These are phyloP conservation scores for Podila clonocystis DNA, from an alignment of 192 early-diverging fungal species.

Conservation along the genomic window DNA sequence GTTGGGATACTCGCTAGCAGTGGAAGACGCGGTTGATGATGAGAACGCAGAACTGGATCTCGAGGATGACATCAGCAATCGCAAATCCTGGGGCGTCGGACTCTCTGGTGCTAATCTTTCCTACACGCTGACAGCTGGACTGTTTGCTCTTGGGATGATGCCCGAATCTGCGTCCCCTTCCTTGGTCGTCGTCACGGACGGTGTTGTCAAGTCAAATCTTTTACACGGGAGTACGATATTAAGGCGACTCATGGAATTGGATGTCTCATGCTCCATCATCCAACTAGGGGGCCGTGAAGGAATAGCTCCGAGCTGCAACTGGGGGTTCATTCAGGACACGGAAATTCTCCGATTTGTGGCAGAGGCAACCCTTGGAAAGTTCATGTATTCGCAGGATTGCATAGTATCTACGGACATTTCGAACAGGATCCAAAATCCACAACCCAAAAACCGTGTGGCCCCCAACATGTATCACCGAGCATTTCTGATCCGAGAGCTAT, in stretches of 20 bases:
- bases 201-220: conserved; percentile 79
- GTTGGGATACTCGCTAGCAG: conserved; percentile 56
- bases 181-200: conserved; percentile 76
- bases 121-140: conserved; percentile 65
- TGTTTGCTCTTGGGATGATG: conserved; percentile 59
- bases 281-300: conserved; percentile 76
- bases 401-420: conserved; percentile 20
- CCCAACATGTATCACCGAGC: conserved; percentile 64
- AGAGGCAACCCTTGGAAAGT: conserved; percentile 70
- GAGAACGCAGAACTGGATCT: conserved; percentile 47
- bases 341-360: conserved; percentile 78
- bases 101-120: conserved; percentile 64
- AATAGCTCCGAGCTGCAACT: conserved; percentile 73
- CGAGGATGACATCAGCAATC: conserved; percentile 38
- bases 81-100: conserved; percentile 67
- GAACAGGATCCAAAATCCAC: not conserved
- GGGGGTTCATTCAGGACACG: conserved; percentile 82
- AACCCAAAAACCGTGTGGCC: conserved; percentile 8
- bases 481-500: conserved; percentile 58
- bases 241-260: conserved; percentile 67
- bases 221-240: conserved; percentile 66
- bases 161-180: conserved; percentile 55
- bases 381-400: conserved; percentile 77
- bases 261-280: conserved; percentile 73
- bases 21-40: conserved; percentile 46